Conservation (phyloP, 129 eudicot species). For the Logfia minima region DNA sequence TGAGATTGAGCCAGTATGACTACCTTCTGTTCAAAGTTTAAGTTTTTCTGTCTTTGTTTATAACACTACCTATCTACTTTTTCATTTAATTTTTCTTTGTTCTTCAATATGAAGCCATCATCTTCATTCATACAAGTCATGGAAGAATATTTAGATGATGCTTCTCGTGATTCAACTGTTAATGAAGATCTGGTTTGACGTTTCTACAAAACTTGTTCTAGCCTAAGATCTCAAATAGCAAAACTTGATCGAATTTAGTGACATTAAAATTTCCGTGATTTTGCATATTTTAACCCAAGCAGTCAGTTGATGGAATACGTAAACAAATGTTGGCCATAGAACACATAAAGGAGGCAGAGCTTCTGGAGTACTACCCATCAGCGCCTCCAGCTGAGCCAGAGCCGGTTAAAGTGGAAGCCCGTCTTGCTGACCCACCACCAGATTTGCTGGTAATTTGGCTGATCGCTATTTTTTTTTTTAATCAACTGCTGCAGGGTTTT, state of each 20-base stretch:
- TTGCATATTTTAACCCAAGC: slow-evolving; percentile 29
- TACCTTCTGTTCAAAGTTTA: background rate
- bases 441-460: slow-evolving; percentile 62
- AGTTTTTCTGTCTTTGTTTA: background rate
- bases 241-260: background rate
- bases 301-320: slow-evolving; percentile 45
- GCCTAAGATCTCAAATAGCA: background rate
- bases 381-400: slow-evolving; percentile 56
- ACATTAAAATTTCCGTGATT: background rate
- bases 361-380: slow-evolving; percentile 44
- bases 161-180: slow-evolving; percentile 67
- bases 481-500: background rate
- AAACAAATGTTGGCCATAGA: slow-evolving; percentile 58
- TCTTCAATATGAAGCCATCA: slow-evolving; percentile 62
- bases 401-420: slow-evolving; percentile 59
- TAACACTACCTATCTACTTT: background rate
- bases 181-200: slow-evolving; percentile 59
- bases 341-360: slow-evolving; percentile 54
- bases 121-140: slow-evolving; percentile 87
- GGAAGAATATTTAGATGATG: slow-evolving; percentile 82
- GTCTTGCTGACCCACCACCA: slow-evolving; percentile 51
- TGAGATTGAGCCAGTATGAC: slow-evolving; percentile 76
- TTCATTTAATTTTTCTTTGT: too few species aligned
- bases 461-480: background rate
- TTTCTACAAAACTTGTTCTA: background rate